Evolutionary conservation across 768 basidiomycete genomes (phyloP).

Genomic region (Pilatotrama ljubarskyi): DNA sequence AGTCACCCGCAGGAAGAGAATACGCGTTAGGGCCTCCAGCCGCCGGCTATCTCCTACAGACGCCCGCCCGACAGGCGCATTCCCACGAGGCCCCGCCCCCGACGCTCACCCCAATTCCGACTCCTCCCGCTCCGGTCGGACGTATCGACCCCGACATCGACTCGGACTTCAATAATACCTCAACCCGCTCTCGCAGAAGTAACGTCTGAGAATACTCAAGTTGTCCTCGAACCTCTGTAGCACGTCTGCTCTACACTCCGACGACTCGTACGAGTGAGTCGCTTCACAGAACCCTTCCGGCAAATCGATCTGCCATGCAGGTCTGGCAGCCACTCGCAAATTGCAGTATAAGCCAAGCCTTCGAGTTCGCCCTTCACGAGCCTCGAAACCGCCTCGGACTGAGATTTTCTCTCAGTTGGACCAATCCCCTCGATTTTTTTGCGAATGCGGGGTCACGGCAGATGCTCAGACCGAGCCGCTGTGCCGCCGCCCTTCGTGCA

Average conservation of each 20-base stretch:
- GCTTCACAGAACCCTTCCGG: no score
- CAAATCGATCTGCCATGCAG: not conserved
- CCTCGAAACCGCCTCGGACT: no score
- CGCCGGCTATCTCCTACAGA: not conserved
- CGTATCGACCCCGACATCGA: not conserved
- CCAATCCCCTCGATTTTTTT: no score
- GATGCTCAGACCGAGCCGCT: no score
- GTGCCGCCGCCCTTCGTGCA: no score
- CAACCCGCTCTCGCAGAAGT: not conserved
- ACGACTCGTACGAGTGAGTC: no score
- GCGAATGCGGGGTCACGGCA: no score
- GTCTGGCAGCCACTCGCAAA: not conserved
- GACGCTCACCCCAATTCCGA: not conserved
- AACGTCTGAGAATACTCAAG: no score
- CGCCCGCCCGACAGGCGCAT: conserved; percentile 6
- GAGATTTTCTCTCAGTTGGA: no score
- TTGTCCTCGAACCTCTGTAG: not conserved
- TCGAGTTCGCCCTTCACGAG: not conserved
- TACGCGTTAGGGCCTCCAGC: not conserved
- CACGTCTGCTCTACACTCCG: not conserved
- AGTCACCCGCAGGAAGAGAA: not conserved
- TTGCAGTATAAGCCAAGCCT: not conserved
- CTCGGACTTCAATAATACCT: not conserved
- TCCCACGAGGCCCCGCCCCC: not conserved
- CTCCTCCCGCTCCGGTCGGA: not conserved